Conservation (phyloP, 345 rosid genomes). For the Linum trigynum region DNA sequence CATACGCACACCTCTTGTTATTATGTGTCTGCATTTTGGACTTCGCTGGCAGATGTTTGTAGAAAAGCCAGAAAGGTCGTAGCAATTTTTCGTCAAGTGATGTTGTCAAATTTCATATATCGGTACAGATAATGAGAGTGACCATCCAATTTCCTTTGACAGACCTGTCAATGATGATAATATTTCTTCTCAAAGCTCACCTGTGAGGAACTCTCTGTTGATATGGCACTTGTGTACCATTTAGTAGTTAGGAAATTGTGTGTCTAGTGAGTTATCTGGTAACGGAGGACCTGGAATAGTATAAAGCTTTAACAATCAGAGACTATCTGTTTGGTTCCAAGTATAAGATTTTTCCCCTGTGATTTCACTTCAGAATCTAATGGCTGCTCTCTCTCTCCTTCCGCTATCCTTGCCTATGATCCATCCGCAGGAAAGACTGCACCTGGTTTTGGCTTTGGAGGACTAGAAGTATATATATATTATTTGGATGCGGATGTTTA, state of each 20-base stretch:
- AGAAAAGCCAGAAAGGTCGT: constrained; percentile 94
- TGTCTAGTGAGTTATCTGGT: constrained; percentile 20
- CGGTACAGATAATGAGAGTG: constrained; percentile 32
- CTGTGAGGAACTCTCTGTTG: constrained; percentile 47
- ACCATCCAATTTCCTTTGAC: constrained; percentile 27
- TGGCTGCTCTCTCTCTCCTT: constrained; percentile 4
- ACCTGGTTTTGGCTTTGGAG: constrained; percentile 98
- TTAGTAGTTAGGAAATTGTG: neutral
- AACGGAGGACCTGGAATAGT: constrained; percentile 31
- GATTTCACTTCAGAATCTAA: constrained; percentile 6
- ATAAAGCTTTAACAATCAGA: constrained; percentile 42
- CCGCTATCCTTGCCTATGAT: constrained; percentile 14
- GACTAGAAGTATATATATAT: constrained; percentile 85
- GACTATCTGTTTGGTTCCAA: constrained; percentile 67
- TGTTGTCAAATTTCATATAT: constrained; percentile 29
- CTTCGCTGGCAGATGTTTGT: constrained; percentile 57
- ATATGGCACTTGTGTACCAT: constrained; percentile 3
- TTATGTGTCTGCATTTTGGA: constrained; percentile 5
- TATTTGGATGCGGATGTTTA: constrained; percentile 90
- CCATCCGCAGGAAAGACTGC: constrained; percentile 82
- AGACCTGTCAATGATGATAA: constrained; percentile 34
- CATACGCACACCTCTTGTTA: neutral
- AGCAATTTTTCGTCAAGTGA: constrained; percentile 55
- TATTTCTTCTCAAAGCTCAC: constrained; percentile 46
- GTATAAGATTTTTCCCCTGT: constrained; percentile 42